Percentiles rank a stretch among this genome's conserved stretches.
Evolutionary conservation across 352 stramenopile genomes (phyloP).

Genomic region (Halophytophthora batemanensis): DNA sequence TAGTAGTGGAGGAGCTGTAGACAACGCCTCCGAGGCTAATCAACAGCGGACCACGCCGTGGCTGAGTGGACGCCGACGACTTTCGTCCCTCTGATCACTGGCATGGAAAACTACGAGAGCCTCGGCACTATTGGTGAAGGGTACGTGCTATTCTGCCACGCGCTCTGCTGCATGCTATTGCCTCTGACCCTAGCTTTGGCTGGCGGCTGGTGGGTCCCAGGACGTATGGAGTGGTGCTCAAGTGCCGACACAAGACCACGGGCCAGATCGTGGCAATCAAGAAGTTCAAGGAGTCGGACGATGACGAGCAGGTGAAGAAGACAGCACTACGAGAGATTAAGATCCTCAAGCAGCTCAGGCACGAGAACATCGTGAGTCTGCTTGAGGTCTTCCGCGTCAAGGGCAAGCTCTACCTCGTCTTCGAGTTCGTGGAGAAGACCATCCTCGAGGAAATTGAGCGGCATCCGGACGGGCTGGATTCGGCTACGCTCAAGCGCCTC

Average conservation of each 20-base stretch:
- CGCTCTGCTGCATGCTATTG: background rate
- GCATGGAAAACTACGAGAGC: conserved; percentile 88
- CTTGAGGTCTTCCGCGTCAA: conserved; percentile 86
- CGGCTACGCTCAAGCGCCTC: conserved; percentile 60
- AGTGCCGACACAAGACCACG: conserved; percentile 78
- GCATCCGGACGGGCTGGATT: conserved; percentile 75
- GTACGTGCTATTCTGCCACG: conserved; percentile 34
- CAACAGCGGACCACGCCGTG: too few species aligned
- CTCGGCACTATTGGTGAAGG: conserved; percentile 86
- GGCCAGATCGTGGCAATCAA: conserved; percentile 90
- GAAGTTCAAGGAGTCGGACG: conserved; percentile 89
- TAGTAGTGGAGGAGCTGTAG: background rate
- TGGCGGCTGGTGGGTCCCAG: conserved; percentile 18
- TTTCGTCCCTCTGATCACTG: too few species aligned
- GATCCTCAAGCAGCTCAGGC: conserved; percentile 81
- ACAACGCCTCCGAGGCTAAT: too few species aligned
- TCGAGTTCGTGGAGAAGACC: conserved; percentile 89
- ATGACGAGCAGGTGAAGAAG: conserved; percentile 90
- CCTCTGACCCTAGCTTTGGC: background rate
- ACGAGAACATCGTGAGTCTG: conserved; percentile 87
- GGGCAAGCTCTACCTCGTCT: conserved; percentile 81
- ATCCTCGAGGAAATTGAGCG: conserved; percentile 90
- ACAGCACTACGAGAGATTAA: conserved; percentile 83
- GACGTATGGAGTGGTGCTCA: conserved; percentile 86
- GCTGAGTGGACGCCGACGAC: too few species aligned